Conservation (phyloP, 2,329 filamentous ascomycete species). For the Aspergillus felis region DNA sequence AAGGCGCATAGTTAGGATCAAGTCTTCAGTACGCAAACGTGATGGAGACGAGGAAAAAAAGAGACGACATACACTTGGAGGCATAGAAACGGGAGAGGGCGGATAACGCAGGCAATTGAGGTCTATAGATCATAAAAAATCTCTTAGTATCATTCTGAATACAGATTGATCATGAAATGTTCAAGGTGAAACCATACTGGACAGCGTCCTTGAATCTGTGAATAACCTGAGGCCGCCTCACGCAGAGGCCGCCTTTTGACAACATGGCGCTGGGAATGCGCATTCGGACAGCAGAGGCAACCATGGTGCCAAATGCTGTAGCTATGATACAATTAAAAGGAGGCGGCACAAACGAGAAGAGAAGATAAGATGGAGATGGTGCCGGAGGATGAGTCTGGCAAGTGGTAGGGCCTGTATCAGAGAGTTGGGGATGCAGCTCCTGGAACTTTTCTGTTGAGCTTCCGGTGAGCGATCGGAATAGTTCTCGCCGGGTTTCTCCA, state of each 20-base stretch:
- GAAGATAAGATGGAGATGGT: slow-evolving; percentile 16
- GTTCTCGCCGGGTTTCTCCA: slow-evolving; percentile 22
- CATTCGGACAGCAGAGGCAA: slow-evolving; percentile 48
- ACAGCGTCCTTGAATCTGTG: slow-evolving; percentile 41
- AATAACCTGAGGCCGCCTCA: slow-evolving; percentile 44
- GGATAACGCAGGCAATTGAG: slow-evolving; percentile 51
- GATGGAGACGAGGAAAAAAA: slow-evolving; percentile 11
- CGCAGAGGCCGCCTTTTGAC: slow-evolving; percentile 37
- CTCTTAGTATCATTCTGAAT: slow-evolving; percentile 18
- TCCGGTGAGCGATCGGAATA: slow-evolving; percentile 37
- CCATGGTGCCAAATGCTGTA: slow-evolving; percentile 47
- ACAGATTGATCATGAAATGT: neutral
- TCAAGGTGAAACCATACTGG: slow-evolving; percentile 31
- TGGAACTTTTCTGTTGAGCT: slow-evolving; percentile 43
- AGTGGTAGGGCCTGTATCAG: slow-evolving; percentile 26
- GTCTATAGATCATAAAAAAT: slow-evolving; percentile 21
- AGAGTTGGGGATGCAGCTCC: slow-evolving; percentile 25
- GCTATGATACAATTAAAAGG: slow-evolving; percentile 18
- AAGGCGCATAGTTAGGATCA: slow-evolving; percentile 21
- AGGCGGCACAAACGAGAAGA: slow-evolving; percentile 19
- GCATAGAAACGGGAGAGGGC: slow-evolving; percentile 65
- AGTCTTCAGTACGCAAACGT: slow-evolving; percentile 3
- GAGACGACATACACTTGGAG: slow-evolving; percentile 57
- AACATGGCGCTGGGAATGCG: slow-evolving; percentile 43
- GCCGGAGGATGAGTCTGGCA: slow-evolving; percentile 17